phyloP scores from a whole-genome alignment of 2,329 filamentous ascomycete genomes.

The Beauveria australis region DNA sequence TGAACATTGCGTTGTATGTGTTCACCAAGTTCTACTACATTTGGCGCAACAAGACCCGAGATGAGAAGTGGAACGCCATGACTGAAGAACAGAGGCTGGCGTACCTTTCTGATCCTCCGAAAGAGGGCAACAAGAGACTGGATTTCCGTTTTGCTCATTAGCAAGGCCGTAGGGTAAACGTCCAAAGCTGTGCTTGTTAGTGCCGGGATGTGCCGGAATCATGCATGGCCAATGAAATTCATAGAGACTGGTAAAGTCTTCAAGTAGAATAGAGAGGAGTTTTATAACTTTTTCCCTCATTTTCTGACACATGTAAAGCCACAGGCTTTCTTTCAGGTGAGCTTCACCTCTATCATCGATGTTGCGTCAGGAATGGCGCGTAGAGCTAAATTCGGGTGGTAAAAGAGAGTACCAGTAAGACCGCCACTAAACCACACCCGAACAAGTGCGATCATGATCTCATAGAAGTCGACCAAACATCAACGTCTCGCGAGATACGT shows the following conservation, averaged over 20 bases:
- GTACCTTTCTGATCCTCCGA: slow-evolving; percentile 29
- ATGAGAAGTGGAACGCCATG: slow-evolving; percentile 39
- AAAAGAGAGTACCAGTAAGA: neutral
- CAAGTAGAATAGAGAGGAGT: too few relatives aligned
- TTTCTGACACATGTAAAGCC: too few relatives aligned
- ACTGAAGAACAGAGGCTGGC: slow-evolving; percentile 27
- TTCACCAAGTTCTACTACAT: slow-evolving; percentile 45
- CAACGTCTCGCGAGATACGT: neutral
- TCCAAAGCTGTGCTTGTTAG: neutral
- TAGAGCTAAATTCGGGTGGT: too few relatives aligned
- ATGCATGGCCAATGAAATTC: too few relatives aligned
- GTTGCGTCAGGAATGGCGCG: too few relatives aligned
- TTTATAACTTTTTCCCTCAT: too few relatives aligned
- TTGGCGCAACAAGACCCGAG: slow-evolving; percentile 35
- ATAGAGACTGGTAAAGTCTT: neutral
- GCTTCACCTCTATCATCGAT: too few relatives aligned
- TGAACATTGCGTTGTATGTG: slow-evolving; percentile 41
- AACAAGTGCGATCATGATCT: neutral
- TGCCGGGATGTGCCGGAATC: neutral
- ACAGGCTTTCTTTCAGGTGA: too few relatives aligned
- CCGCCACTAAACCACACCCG: slow-evolving; percentile 12
- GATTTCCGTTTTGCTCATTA: slow-evolving; percentile 34
- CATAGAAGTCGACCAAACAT: neutral
- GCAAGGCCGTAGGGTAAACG: too few relatives aligned
- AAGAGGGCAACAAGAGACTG: slow-evolving; percentile 36